These are phyloP conservation scores for Colletotrichum musae DNA, from an alignment of 2,329 filamentous ascomycete species.

Conservation along the genomic window DNA sequence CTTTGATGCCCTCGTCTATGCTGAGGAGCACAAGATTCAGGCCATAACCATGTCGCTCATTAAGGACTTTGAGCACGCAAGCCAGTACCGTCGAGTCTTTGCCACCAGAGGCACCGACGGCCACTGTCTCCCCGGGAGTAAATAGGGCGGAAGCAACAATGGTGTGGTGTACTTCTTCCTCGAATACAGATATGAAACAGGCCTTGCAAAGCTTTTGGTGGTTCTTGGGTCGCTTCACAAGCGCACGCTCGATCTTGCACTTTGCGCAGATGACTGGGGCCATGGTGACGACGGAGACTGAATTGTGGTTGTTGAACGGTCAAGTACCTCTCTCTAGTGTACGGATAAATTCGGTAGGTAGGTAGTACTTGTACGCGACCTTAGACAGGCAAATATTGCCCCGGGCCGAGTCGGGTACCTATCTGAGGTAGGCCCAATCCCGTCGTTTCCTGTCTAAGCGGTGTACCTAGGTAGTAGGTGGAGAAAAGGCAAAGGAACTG, in stretches of 20 bases:
- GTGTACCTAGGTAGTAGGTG: too few species aligned
- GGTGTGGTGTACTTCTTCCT: constrained; percentile 94
- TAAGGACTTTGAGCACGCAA: constrained; percentile 93
- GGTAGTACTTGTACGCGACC: too few species aligned
- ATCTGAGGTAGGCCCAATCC: not conserved
- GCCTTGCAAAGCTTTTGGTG: constrained; percentile 91
- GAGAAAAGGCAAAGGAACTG: too few species aligned
- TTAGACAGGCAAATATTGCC: too few species aligned
- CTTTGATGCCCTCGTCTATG: constrained; percentile 97
- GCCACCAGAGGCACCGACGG: constrained; percentile 95
- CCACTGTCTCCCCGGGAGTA: constrained; percentile 84
- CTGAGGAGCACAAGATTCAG: constrained; percentile 89
- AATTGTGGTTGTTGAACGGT: constrained; percentile 22
- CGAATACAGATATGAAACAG: constrained; percentile 91
- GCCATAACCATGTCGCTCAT: constrained; percentile 89
- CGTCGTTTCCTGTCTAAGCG: too few species aligned
- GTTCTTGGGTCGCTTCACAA: constrained; percentile 96
- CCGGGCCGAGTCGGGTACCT: not conserved
- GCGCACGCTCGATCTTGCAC: constrained; percentile 83
- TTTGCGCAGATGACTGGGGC: constrained; percentile 81
- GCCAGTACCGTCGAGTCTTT: constrained; percentile 98
- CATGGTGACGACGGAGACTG: constrained; percentile 65
- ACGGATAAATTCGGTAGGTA: too few species aligned
- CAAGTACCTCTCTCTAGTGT: not conserved
- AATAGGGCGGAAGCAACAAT: constrained; percentile 89